Percentiles rank a stretch among this genome's conserved stretches.
Evolutionary conservation across 2,329 filamentous ascomycete genomes (phyloP).

Genomic region (Pseudopyricularia cyperi): DNA sequence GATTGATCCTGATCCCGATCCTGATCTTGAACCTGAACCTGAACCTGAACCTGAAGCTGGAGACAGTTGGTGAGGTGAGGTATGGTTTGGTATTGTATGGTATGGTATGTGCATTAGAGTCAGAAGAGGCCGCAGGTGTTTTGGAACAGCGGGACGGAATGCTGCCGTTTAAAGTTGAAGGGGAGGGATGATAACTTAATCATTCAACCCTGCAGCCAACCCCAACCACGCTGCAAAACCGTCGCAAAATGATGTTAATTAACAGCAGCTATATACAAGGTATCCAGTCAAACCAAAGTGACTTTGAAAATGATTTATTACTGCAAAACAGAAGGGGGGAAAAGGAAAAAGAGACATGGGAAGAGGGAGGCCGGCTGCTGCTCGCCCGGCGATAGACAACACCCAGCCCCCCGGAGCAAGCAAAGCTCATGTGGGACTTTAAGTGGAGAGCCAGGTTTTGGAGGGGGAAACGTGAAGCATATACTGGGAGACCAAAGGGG

Average conservation of each 20-base stretch:
- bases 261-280: no score
- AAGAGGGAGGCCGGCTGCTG: no score
- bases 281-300: no score
- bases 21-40: no score
- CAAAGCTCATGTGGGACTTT: slow-evolving; percentile 2
- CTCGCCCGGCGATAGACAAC: no score
- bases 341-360: not conserved
- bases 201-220: slow-evolving; percentile 1
- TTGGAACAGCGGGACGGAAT: slow-evolving; percentile 22
- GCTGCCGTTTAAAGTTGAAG: slow-evolving; percentile 20
- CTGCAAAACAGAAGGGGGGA: not conserved
- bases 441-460: slow-evolving; percentile 4
- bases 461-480: slow-evolving; percentile 2
- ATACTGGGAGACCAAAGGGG: slow-evolving; percentile 8
- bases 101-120: slow-evolving; percentile 8
- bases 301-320: not conserved
- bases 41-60: no score
- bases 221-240: not conserved
- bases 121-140: slow-evolving; percentile 19
- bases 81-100: not conserved
- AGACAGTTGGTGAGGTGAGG: not conserved
- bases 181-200: slow-evolving; percentile 9
- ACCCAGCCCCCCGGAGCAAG: not conserved
- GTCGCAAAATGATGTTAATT: not conserved
- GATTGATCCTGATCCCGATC: no score